phyloP scores from a whole-genome alignment of 106 monocot species.

The Platanthera zijinensis region DNA sequence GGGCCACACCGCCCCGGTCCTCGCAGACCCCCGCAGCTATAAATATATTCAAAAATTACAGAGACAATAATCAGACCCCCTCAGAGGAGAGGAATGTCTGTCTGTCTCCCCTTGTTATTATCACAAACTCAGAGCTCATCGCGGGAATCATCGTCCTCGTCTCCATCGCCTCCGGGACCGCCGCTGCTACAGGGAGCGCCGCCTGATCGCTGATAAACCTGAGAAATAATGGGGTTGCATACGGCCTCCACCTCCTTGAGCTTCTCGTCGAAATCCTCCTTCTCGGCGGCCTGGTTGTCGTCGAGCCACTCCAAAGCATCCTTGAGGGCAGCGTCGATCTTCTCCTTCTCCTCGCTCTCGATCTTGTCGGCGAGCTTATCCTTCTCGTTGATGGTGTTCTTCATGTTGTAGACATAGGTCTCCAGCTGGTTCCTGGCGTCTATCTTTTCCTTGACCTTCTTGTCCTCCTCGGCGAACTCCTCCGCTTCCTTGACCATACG shows the following conservation, averaged over 20 bases:
- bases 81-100: too few relatives aligned
- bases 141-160: too few relatives aligned
- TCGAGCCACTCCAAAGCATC: constrained; percentile 59
- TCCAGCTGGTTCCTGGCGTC: constrained; percentile 50
- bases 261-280: constrained; percentile 56
- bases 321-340: constrained; percentile 41
- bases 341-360: constrained; percentile 35
- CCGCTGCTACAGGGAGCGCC: constrained; percentile 14
- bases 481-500: constrained; percentile 49
- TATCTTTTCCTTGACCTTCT: constrained; percentile 49
- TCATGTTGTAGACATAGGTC: constrained; percentile 51
- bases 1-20: too few relatives aligned
- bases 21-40: too few relatives aligned
- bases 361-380: constrained; percentile 47
- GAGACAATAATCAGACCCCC: too few relatives aligned
- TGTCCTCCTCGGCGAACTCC: constrained; percentile 39
- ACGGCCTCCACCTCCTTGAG: constrained; percentile 49
- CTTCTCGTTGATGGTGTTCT: constrained; percentile 38
- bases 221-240: constrained; percentile 54
- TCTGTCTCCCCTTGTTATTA: too few relatives aligned
- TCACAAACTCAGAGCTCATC: too few relatives aligned
- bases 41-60: too few relatives aligned
- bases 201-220: constrained; percentile 42
- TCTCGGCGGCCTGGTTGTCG: constrained; percentile 41
- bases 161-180: background rate